These are phyloP conservation scores for Leccinum subgranulosum DNA, from an alignment of 768 basidiomycete species.

Conservation along the genomic window DNA sequence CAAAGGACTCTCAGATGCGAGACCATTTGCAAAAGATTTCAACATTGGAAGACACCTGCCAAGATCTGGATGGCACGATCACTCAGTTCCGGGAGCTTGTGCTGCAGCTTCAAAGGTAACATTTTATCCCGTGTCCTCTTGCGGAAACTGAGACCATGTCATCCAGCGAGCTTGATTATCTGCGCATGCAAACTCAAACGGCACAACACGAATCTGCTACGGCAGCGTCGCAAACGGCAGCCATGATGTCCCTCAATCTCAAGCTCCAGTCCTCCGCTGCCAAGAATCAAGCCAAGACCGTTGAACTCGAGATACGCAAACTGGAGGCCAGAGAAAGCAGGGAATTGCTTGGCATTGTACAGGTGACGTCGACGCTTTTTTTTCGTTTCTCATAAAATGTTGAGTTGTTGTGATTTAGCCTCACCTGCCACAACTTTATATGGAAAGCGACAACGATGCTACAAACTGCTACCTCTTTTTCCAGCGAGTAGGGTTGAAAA, in stretches of 20 bases:
- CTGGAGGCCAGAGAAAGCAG: slow-evolving; percentile 81
- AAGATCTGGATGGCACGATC: slow-evolving; percentile 87
- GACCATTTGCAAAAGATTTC: slow-evolving; percentile 66
- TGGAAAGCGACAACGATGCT: slow-evolving; percentile 86
- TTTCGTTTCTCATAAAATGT: not conserved
- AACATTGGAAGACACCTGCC: slow-evolving; percentile 70
- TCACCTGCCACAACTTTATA: slow-evolving; percentile 87
- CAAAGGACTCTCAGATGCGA: slow-evolving; percentile 66
- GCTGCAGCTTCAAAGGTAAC: slow-evolving; percentile 72
- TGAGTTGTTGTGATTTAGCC: slow-evolving; percentile 45
- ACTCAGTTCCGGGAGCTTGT: slow-evolving; percentile 92
- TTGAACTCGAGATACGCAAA: slow-evolving; percentile 85
- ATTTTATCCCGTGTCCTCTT: not conserved
- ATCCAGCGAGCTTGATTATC: slow-evolving; percentile 77
- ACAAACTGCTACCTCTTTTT: slow-evolving; percentile 92
- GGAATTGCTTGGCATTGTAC: slow-evolving; percentile 79
- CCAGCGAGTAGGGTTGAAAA: slow-evolving; percentile 81
- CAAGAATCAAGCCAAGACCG: slow-evolving; percentile 85
- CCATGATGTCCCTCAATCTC: slow-evolving; percentile 91
- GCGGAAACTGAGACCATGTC: slow-evolving; percentile 6
- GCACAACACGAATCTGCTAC: slow-evolving; percentile 81
- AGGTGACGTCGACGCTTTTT: slow-evolving; percentile 42
- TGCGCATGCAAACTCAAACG: slow-evolving; percentile 82
- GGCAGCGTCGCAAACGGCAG: slow-evolving; percentile 84
- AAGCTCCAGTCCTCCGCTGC: slow-evolving; percentile 89